phyloP scores from a whole-genome alignment of 129 eudicot genomes.

The Dittrichia graveolens region DNA sequence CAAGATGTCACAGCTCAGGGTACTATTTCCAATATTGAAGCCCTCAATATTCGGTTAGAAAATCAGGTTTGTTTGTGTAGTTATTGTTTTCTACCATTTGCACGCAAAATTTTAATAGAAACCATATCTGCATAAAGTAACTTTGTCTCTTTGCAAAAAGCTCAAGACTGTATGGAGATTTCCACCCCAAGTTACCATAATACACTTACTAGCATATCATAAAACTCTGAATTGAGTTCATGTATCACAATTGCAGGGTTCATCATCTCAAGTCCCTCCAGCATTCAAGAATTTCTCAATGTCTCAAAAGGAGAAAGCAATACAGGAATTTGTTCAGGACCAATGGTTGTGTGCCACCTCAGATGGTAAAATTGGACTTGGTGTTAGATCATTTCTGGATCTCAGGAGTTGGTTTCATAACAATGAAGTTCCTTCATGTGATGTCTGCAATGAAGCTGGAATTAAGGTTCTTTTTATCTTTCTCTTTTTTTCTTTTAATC shows the following conservation, averaged over 20 bases:
- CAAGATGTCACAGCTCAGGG: slow-evolving; percentile 73
- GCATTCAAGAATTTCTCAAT: slow-evolving; percentile 71
- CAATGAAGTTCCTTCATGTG: slow-evolving; percentile 79
- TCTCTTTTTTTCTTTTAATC: not conserved
- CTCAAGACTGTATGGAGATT: not conserved
- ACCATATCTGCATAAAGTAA: slow-evolving; percentile 8
- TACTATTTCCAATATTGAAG: slow-evolving; percentile 61
- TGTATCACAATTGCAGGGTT: slow-evolving; percentile 46
- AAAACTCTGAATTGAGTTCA: not conserved
- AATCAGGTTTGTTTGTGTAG: slow-evolving; percentile 51
- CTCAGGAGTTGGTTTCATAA: slow-evolving; percentile 91
- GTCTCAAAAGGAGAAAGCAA: slow-evolving; percentile 84
- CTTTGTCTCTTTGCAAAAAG: slow-evolving; percentile 18
- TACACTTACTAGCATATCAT: not conserved
- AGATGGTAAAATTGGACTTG: slow-evolving; percentile 74
- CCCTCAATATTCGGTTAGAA: slow-evolving; percentile 70
- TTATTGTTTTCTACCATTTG: not conserved
- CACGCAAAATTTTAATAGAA: slow-evolving; percentile 3
- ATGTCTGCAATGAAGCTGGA: slow-evolving; percentile 93
- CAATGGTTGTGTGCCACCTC: slow-evolving; percentile 67
- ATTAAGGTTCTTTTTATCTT: slow-evolving; percentile 57
- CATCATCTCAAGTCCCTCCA: slow-evolving; percentile 56
- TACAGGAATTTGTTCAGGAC: slow-evolving; percentile 70
- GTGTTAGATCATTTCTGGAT: slow-evolving; percentile 91
- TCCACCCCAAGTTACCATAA: not conserved